Percentiles rank a stretch among this genome's conserved stretches.
These are phyloP conservation scores for Geranium rotundifolium DNA, from an alignment of 345 rosid species.

Conservation along the genomic window DNA sequence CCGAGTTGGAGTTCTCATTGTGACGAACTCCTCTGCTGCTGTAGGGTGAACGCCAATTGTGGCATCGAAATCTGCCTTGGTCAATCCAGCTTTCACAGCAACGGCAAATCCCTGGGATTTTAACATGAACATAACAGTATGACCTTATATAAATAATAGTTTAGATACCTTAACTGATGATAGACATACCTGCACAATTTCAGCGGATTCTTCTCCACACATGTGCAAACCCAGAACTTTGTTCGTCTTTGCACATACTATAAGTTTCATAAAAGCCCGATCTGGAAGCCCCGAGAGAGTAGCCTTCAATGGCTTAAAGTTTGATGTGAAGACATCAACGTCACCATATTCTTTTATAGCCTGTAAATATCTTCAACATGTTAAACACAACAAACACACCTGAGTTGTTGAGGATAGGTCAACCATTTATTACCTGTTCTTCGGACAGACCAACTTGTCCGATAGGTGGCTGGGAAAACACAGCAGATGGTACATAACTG, in stretches of 20 bases:
- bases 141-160: not conserved
- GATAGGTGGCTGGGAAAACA: slow-evolving; percentile 94
- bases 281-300: slow-evolving; percentile 95
- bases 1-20: slow-evolving; percentile 75
- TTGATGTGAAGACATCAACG: slow-evolving; percentile 70
- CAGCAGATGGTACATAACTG: slow-evolving; percentile 90
- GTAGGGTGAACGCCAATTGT: slow-evolving; percentile 93
- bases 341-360: slow-evolving; percentile 68
- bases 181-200: slow-evolving; percentile 59
- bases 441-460: slow-evolving; percentile 87
- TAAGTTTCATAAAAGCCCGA: slow-evolving; percentile 71
- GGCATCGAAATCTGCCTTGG: slow-evolving; percentile 77
- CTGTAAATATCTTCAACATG: slow-evolving; percentile 29
- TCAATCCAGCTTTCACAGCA: slow-evolving; percentile 88
- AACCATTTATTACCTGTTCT: slow-evolving; percentile 57
- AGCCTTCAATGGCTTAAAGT: slow-evolving; percentile 85
- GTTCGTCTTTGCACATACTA: slow-evolving; percentile 66
- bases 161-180: not conserved
- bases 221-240: slow-evolving; percentile 76
- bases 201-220: slow-evolving; percentile 92
- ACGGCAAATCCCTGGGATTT: slow-evolving; percentile 78
- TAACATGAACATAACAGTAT: not conserved
- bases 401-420: slow-evolving; percentile 2
- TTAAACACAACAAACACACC: slow-evolving; percentile 12
- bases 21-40: slow-evolving; percentile 84